Evolutionary conservation across 305 asterid genomes (phyloP), one percentile per base, ranked within the genome.

Genomic region (Galium porrigens): DNA sequence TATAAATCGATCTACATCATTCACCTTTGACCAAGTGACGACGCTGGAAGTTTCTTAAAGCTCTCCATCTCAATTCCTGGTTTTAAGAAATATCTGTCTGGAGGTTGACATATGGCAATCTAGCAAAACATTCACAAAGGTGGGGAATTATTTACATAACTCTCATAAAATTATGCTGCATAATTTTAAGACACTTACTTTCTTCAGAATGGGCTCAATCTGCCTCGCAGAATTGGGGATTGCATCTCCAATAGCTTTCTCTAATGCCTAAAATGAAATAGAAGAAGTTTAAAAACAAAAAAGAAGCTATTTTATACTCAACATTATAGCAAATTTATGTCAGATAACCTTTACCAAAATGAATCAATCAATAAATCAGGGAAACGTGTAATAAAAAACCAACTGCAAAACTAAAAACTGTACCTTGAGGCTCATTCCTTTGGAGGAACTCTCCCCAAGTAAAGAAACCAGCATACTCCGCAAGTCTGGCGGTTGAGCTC

Each of bases 381-480:
- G 61, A 34, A 27, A 58, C 20, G 22, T 34, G 30, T 20, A 51
- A 52, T 30, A 29, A 68, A 12, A 34, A 34, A 3, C 32, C 46
- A 32, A 20, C 25, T 52, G 44, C 56, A 33, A 49, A 27, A 42
- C 15, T 33, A 49, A 18, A 27, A 56, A 58, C 49, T 59, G 18
- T 72, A 89, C 99, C 91, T 84, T 85, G 29, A 86, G 79, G 74
- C 84, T 89, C 95, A 89, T 85, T 79, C 97, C 99, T 36, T 80
- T 81, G 49, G 86, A 68, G 51, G 83, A 86, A 70, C 77, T 77
- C 83, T 87, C 95, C 82, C 61, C 79, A 62, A 90, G 94, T 44
- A 86, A 82, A 72, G 95, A 82, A 66, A 75, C 73, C 67, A 94
- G 73, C 86, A 81, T 69, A 75, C 86, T 79, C 69, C 73, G 80